Evolutionary conservation across 257 asterid genomes (phyloP), one percentile per base, ranked within the genome.

Genomic region (Solanum chmielewskii): DNA sequence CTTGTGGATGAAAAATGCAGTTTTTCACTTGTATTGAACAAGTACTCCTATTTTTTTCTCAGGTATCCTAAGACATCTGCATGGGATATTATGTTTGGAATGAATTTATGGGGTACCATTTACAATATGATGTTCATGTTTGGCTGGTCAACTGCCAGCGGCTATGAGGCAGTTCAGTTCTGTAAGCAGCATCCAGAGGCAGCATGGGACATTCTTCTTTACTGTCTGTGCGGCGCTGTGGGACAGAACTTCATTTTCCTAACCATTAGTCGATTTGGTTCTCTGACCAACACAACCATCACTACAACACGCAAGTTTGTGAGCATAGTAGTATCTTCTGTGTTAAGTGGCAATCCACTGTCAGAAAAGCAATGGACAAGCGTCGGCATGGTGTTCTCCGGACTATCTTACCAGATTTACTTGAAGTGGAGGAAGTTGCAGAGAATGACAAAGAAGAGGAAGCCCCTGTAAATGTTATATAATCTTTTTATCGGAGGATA

Each of bases 41-140:
- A 31, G 66, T 49, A 33, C 23, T 41, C 21, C 13, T 80, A 37
- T n/a, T 74, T 35, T 56, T 41, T 78, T 11, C 87, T 78, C 94
- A 97, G 99, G 96, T 95, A 96, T 90, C 99, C 98, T 4, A 96
- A 97, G 88, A 96, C 99, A 27, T 93, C 92, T 59, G 99, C 99
- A 0, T 97, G 98, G 99, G 94, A 94, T 90, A 97, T 97, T 91
- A 97, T 97, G 99, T 94, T 97, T 13, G 99, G 99, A 41, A 97
- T 97, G 99, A 97, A 97, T 91, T 88, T 97, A 85, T 97, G 99
- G 99, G 99, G 99, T 44, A 92, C 98, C 76, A 93, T 97, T 56
- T 97, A 97, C 93, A 97, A 97, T 60, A 88, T 93, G 92, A 68
- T 94, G 74, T 97, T 97, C 89, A 96, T 97, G 99, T 95, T 97